Base-by-base conservation (phyloP, 805 yeast species). In the Lipomyces starkeyi region DNA sequence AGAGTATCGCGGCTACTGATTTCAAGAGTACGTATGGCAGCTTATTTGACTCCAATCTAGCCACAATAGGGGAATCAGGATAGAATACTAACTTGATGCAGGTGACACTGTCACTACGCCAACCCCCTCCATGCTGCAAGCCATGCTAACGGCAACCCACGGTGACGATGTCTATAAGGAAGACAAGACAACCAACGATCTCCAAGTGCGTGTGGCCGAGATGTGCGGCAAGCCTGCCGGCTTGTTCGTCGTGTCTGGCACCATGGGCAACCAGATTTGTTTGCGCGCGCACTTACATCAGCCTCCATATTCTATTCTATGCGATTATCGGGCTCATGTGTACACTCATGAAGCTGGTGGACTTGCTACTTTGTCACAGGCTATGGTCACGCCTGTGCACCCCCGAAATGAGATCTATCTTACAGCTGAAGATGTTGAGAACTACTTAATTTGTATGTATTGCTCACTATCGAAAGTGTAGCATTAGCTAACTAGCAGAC, bases 151-250 rank as follows among this genome's bases (percentile, higher is more conserved):
- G 5, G 85, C 91, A 35, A 80, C 93, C 1, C 83, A 86, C 59
- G 98, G 98, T 57, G 98, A 93, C 76, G 85, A 94, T 9, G 97
- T 93, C n/a, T 91, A 91, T 80, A 83, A 86, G 71, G 97, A 93
- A 77, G 98, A 93, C 77, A 79, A 79, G 25, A 87, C 88, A 71
- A 91, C 97, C 29, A 77, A 83, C 35, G 84, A 80, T 25, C 80
- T 93, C 58, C 95, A 93, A 77, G 75, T 78, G 9, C 83, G 84
- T 64, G 86, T 93, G 64, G 89, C 91, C 5, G 79, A 81, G 29
- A 73, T 93, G 65, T 83, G 96, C 6, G 97, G 96, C 20, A 91
- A 89, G 73, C 91, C 88, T 73, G 90, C 91, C 0, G 97, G 91
- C 13, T 77, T 92, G 62, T 93, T 83, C 79, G 91, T 96, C 79